Percentiles rank a stretch among this genome's conserved stretches.
These are phyloP conservation scores for Plasmodium adleri DNA, from an alignment of 169 alveolate genomes.

Conservation along the genomic window DNA sequence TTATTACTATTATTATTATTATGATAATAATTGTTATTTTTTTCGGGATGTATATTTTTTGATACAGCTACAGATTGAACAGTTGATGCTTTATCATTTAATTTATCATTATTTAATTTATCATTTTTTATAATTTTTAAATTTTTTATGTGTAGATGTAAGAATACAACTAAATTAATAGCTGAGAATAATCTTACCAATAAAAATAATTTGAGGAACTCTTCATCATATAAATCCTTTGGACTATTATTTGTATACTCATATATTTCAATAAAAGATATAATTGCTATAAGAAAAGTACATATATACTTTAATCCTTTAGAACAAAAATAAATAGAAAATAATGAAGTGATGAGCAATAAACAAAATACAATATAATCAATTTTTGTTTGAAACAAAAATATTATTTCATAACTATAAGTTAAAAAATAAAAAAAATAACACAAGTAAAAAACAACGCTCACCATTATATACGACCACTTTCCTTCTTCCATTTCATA, in stretches of 20 bases:
- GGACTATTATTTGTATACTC: slow-evolving; percentile 9
- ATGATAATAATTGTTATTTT: no score
- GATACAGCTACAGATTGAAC: no score
- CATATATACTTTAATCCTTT: slow-evolving; percentile 6
- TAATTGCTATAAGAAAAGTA: slow-evolving; percentile 14
- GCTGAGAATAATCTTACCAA: slow-evolving; percentile 27
- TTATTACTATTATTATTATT: no score
- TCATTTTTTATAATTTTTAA: slow-evolving; percentile 9
- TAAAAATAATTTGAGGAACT: slow-evolving; percentile 43
- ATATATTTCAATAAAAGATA: slow-evolving; percentile 16
- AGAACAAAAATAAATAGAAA: slow-evolving; percentile 22
- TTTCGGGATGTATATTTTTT: not conserved
- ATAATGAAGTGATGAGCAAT: slow-evolving; percentile 1
- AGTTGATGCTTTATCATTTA: not conserved
- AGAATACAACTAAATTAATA: slow-evolving; percentile 22
- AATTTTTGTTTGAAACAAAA: not conserved
- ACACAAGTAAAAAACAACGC: slow-evolving; percentile 20
- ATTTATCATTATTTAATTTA: not conserved
- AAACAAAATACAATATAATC: slow-evolving; percentile 11
- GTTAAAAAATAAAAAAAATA: slow-evolving; percentile 22
- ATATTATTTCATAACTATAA: slow-evolving; percentile 15
- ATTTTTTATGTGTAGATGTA: slow-evolving; percentile 13
- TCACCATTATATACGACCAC: not conserved
- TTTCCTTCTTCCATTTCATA: slow-evolving; percentile 22
- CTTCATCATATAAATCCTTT: not conserved